phyloP scores from a whole-genome alignment of 2,329 filamentous ascomycete genomes.

The Lachnellula hyalina region DNA sequence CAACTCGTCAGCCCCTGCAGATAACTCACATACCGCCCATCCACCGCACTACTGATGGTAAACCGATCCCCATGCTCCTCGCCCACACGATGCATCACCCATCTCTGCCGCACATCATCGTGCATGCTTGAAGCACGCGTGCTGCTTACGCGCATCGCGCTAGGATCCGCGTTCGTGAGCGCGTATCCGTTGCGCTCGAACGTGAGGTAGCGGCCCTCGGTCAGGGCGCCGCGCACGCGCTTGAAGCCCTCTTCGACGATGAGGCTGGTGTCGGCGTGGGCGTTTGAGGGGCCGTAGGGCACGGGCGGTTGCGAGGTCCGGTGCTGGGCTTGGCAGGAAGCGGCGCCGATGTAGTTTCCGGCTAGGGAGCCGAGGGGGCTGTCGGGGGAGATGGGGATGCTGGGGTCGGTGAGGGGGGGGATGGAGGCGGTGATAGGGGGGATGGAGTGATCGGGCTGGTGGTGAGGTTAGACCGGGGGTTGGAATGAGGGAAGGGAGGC shows the following conservation, averaged over 20 bases:
- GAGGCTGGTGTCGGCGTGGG: slow-evolving; percentile 34
- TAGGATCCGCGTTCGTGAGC: slow-evolving; percentile 30
- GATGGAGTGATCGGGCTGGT: slow-evolving; percentile 41
- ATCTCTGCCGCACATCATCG: slow-evolving; percentile 39
- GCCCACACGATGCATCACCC: slow-evolving; percentile 41
- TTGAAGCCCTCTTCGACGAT: slow-evolving; percentile 49
- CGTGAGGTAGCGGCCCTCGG: slow-evolving; percentile 50
- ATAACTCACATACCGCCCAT: slow-evolving; percentile 32
- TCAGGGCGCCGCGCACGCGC: slow-evolving; percentile 43
- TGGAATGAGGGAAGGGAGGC: background rate
- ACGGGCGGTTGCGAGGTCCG: slow-evolving; percentile 37
- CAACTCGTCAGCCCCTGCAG: background rate
- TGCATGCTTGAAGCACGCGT: slow-evolving; percentile 32
- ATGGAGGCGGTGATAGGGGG: slow-evolving; percentile 39
- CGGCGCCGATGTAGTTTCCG: slow-evolving; percentile 42
- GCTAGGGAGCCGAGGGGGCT: slow-evolving; percentile 13
- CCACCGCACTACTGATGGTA: slow-evolving; percentile 35
- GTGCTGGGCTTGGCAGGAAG: slow-evolving; percentile 38
- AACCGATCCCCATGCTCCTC: slow-evolving; percentile 29
- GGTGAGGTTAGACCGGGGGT: background rate
- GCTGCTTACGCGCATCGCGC: slow-evolving; percentile 9
- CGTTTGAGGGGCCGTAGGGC: slow-evolving; percentile 38
- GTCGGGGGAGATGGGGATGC: background rate
- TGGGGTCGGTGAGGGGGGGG: background rate
- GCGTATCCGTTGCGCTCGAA: slow-evolving; percentile 42